Evolutionary conservation across 495 filamentous ascomycete genomes (phyloP), one percentile per base, ranked within the genome.

Genomic region (Neurospora intermedia): DNA sequence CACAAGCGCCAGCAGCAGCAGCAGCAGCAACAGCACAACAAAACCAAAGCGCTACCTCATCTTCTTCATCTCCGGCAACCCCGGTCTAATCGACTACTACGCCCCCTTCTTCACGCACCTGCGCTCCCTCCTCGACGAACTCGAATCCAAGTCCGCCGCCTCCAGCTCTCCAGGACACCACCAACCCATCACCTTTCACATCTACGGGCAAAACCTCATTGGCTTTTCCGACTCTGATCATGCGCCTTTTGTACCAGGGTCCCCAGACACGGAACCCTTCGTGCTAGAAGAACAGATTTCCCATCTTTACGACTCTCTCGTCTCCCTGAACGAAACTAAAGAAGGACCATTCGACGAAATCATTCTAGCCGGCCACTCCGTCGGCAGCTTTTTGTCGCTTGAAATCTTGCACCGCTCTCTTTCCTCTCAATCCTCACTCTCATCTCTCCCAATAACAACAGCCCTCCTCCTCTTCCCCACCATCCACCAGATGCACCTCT

Each of bases 71-170:
- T 85, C 93, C 39, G 95, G 95, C 18, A 97, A 97, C 74, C 95
- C 95, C 11, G 95, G 95, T 0, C 82, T 97, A 43, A 89, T 97
- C 66, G 83, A 82, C 41, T 98, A 94, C 84, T 98, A 98, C 81
- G 79, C 85, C 43, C 84, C 87, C 2, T 97, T 96, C 80, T 84
- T 89, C 81, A 66, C 81, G 27, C 75, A 83, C 62, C 77, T 88
- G n/a, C 73, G 81, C 15, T 42, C 73, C 23, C 76, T 83, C 23
- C 73, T 85, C 71, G 73, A 84, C 39, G 77, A 79, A 41, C 73
- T 54, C 40, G 71, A 79, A 23, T 69, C 75, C 15, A 43, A 48
- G 2, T 39, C 46, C 5, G 69, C 46, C 5, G 69, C 23, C 43
- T 18, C 31, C 2, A 9, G 45, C 9, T 69, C 13, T 9, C 73